A percentile compares a stretch with the other conserved stretches of the same genome.
Evolutionary conservation across 257 asterid species (phyloP).

Genomic region (Primulina huaijiensis): DNA sequence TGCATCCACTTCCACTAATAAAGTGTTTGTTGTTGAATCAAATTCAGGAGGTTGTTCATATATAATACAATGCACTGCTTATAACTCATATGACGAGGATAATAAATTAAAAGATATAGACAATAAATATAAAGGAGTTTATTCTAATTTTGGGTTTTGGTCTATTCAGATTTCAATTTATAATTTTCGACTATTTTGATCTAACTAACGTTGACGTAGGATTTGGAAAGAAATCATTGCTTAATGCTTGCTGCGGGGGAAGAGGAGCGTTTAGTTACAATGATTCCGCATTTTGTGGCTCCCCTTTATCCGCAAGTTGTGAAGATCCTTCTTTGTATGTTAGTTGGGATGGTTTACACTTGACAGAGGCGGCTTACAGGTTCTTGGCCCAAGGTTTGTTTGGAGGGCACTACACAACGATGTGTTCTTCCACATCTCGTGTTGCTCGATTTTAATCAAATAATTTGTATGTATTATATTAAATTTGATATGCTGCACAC

Average conservation of each 20-base stretch:
- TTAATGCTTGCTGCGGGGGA: conserved; percentile 41
- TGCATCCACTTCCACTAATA: too few relatives aligned
- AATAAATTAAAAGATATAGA: too few relatives aligned
- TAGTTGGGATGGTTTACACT: conserved; percentile 43
- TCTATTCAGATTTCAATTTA: too few relatives aligned
- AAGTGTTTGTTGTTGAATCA: too few relatives aligned
- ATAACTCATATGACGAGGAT: too few relatives aligned
- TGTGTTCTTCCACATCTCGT: background rate
- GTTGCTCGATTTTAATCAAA: background rate
- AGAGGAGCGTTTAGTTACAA: conserved; percentile 30
- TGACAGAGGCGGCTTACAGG: conserved; percentile 41
- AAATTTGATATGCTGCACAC: too few relatives aligned
- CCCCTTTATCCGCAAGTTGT: conserved; percentile 13
- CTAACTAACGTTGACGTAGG: conserved; percentile 14
- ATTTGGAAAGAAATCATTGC: conserved; percentile 17
- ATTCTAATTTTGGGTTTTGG: too few relatives aligned
- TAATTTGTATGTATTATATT: too few relatives aligned
- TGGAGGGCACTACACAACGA: conserved; percentile 17
- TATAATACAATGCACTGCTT: too few relatives aligned
- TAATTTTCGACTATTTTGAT: too few relatives aligned
- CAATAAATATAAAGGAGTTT: too few relatives aligned
- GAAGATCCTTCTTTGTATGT: conserved; percentile 31
- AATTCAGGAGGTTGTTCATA: too few relatives aligned
- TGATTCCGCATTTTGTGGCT: conserved; percentile 12
- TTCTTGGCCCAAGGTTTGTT: conserved; percentile 27